Conservation (phyloP, 148 eudicot genomes). For the Drosera capensis region DNA sequence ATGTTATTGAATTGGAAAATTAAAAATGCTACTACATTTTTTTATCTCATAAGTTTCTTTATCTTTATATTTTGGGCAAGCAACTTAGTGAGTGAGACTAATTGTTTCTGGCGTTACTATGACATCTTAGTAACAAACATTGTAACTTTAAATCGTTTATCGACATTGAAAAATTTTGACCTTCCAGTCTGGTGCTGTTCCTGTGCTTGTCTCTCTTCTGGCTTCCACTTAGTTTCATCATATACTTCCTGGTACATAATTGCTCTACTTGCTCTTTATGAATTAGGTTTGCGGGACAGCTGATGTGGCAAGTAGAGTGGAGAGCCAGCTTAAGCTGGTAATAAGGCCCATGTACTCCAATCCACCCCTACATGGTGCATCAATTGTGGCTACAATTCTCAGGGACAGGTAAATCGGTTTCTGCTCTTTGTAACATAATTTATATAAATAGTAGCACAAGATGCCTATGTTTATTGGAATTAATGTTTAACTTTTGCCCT, state of each 20-base stretch:
- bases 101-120: too few relatives aligned
- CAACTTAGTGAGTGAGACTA: too few relatives aligned
- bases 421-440: background rate
- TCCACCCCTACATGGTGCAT: slow-evolving; percentile 96
- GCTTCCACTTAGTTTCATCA: background rate
- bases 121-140: too few relatives aligned
- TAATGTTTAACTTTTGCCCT: background rate
- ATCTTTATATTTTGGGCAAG: too few relatives aligned
- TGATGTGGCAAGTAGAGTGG: slow-evolving; percentile 82
- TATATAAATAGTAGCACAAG: background rate
- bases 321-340: slow-evolving; percentile 94
- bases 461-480: background rate
- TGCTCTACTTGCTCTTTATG: slow-evolving; percentile 2
- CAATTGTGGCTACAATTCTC: slow-evolving; percentile 89
- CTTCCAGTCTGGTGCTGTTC: too few relatives aligned
- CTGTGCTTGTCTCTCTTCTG: too few relatives aligned
- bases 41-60: too few relatives aligned
- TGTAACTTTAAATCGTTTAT: too few relatives aligned
- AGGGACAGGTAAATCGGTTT: slow-evolving; percentile 49
- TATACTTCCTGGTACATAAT: background rate
- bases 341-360: slow-evolving; percentile 90
- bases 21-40: too few relatives aligned
- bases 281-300: slow-evolving; percentile 80
- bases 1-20: too few relatives aligned
- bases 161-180: too few relatives aligned